Conservation (phyloP, 2,329 filamentous ascomycete species). For the Fusarium tanahbumbuense region DNA sequence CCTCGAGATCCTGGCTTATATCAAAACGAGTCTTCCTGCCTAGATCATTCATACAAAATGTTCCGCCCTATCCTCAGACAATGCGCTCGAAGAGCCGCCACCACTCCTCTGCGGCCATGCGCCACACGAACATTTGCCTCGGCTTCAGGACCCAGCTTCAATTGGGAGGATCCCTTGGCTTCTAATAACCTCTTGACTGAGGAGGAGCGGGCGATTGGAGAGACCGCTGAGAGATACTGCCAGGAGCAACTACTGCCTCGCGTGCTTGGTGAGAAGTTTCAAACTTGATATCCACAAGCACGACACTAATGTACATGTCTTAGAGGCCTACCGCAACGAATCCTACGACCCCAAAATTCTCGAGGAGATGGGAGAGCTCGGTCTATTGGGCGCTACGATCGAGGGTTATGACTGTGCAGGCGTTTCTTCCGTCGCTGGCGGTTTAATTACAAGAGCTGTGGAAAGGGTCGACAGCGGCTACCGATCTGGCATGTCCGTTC, state of each 20-base stretch:
- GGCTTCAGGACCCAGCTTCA: slow-evolving; percentile 64
- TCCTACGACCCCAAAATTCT: slow-evolving; percentile 87
- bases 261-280: slow-evolving; percentile 74
- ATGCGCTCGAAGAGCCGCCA: slow-evolving; percentile 41
- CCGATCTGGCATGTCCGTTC: slow-evolving; percentile 91
- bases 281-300: background rate
- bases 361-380: slow-evolving; percentile 91
- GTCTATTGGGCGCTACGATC: slow-evolving; percentile 87
- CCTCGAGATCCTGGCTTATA: background rate
- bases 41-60: slow-evolving; percentile 38
- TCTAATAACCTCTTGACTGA: slow-evolving; percentile 83
- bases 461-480: slow-evolving; percentile 93
- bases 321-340: slow-evolving; percentile 87
- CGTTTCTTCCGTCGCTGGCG: slow-evolving; percentile 87
- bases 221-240: slow-evolving; percentile 93
- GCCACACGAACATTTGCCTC: slow-evolving; percentile 53
- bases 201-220: slow-evolving; percentile 88
- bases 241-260: slow-evolving; percentile 88
- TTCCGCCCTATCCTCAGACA: slow-evolving; percentile 49
- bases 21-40: background rate
- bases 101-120: slow-evolving; percentile 40
- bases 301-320: slow-evolving; percentile 15
- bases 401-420: slow-evolving; percentile 90
- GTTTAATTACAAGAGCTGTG: slow-evolving; percentile 88
- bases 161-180: slow-evolving; percentile 91